phyloP scores from a whole-genome alignment of 169 alveolate genomes.

The Sarcocystis neurona region DNA sequence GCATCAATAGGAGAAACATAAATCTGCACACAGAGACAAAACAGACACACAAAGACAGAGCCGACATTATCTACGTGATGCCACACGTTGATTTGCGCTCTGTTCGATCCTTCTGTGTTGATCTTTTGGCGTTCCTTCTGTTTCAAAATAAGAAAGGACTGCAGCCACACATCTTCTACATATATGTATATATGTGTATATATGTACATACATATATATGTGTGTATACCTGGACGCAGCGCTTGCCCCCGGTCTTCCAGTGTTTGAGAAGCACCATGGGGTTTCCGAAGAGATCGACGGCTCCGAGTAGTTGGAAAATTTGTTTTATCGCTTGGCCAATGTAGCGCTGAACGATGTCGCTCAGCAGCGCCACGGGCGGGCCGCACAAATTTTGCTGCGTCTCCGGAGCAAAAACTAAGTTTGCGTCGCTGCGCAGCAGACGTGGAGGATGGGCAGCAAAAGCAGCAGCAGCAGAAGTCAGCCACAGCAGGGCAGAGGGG shows the following conservation, averaged over 20 bases:
- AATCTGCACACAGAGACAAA: too few species aligned
- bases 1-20: too few species aligned
- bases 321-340: conserved; percentile 63
- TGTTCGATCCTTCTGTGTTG: neutral
- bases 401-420: conserved; percentile 54
- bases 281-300: conserved; percentile 60
- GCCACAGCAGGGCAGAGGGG: neutral
- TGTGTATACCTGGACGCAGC: conserved; percentile 43
- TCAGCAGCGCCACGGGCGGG: conserved; percentile 45
- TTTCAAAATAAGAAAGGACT: too few species aligned
- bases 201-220: too few species aligned
- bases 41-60: too few species aligned
- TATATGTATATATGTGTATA: too few species aligned
- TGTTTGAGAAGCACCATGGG: conserved; percentile 60
- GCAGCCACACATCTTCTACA: too few species aligned
- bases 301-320: conserved; percentile 56
- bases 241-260: conserved; percentile 57
- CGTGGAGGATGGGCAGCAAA: neutral
- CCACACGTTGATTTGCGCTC: too few species aligned
- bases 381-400: conserved; percentile 58
- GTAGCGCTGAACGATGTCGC: conserved; percentile 50
- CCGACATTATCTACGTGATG: too few species aligned
- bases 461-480: neutral
- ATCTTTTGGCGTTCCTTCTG: neutral
- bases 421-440: conserved; percentile 51